Conservation (phyloP, 2,329 filamentous ascomycete species). For the Paecilomyces variotii region DNA sequence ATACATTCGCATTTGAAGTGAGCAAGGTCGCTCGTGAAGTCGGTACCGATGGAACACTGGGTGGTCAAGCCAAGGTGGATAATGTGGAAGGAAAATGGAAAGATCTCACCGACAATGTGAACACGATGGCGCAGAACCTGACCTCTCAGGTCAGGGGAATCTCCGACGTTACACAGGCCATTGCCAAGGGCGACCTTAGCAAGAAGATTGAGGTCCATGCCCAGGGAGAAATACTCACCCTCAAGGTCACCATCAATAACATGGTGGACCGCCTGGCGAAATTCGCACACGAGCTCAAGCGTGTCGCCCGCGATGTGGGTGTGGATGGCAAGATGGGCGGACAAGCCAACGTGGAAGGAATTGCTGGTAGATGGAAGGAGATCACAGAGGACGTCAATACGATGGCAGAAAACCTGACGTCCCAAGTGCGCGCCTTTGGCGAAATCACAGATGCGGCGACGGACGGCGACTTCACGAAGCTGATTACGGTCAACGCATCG, state of each 20-base stretch:
- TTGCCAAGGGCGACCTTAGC: conserved; percentile 87
- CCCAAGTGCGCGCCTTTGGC: conserved; percentile 89
- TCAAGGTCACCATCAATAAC: conserved; percentile 95
- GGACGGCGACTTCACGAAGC: conserved; percentile 88
- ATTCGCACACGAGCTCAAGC: conserved; percentile 88
- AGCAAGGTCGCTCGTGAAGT: conserved; percentile 55
- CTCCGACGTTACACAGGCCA: conserved; percentile 84
- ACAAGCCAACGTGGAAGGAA: conserved; percentile 84
- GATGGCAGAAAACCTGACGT: conserved; percentile 76
- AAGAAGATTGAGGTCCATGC: conserved; percentile 89
- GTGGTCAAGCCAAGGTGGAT: conserved; percentile 52
- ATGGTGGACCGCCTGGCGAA: conserved; percentile 90
- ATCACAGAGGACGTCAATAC: conserved; percentile 94
- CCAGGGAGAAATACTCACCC: conserved; percentile 79
- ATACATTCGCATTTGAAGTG: conserved; percentile 54
- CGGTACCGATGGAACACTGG: conserved; percentile 52
- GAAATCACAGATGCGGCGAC: conserved; percentile 93
- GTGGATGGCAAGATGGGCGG: conserved; percentile 96
- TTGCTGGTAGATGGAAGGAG: conserved; percentile 90
- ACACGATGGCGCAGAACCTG: conserved; percentile 55
- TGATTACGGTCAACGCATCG: conserved; percentile 88
- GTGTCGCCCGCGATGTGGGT: conserved; percentile 87
- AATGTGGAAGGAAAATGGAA: conserved; percentile 57
- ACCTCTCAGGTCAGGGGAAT: conserved; percentile 69
- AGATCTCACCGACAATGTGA: conserved; percentile 55